A percentile compares a stretch with the other conserved stretches of the same genome.
phyloP scores from a whole-genome alignment of 2,329 filamentous ascomycete genomes.

The Colletotrichum simmondsii region DNA sequence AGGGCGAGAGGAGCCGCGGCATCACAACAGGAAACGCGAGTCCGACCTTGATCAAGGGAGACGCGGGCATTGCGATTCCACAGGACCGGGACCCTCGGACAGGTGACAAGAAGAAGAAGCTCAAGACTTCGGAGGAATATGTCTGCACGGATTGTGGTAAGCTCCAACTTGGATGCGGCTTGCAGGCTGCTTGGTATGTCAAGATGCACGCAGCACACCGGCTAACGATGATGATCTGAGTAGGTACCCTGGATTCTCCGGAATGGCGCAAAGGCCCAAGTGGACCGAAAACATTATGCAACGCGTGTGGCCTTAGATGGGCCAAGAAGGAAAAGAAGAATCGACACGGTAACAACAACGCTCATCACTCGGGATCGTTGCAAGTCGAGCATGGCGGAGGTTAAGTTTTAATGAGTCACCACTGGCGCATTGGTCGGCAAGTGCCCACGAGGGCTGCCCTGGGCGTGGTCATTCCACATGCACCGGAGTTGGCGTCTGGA shows the following conservation, averaged over 20 bases:
- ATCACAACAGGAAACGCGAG: conserved; percentile 88
- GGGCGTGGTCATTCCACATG: not conserved
- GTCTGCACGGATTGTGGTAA: conserved; percentile 93
- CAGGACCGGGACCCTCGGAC: conserved; percentile 79
- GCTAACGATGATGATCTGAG: conserved; percentile 6
- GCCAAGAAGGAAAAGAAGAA: conserved; percentile 85
- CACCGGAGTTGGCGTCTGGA: conserved; percentile 21
- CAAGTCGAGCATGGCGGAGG: conserved; percentile 27
- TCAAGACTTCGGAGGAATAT: conserved; percentile 87
- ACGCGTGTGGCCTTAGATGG: conserved; percentile 86
- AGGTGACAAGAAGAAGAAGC: conserved; percentile 87
- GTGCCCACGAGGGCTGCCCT: not conserved
- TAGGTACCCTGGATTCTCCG: conserved; percentile 86
- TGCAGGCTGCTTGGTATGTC: not conserved
- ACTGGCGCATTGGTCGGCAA: conserved; percentile 12
- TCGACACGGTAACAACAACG: conserved; percentile 37
- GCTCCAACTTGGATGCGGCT: conserved; percentile 41
- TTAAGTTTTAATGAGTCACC: conserved; percentile 11
- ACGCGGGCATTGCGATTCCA: conserved; percentile 87
- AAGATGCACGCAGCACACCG: not conserved
- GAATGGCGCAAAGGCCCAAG: conserved; percentile 95
- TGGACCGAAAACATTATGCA: conserved; percentile 94
- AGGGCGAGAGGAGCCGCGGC: conserved; percentile 88
- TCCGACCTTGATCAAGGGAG: conserved; percentile 83
- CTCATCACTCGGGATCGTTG: conserved; percentile 19